Evolutionary conservation across 2,329 filamentous ascomycete species (phyloP).

Genomic region (Alternaria ethzedia): DNA sequence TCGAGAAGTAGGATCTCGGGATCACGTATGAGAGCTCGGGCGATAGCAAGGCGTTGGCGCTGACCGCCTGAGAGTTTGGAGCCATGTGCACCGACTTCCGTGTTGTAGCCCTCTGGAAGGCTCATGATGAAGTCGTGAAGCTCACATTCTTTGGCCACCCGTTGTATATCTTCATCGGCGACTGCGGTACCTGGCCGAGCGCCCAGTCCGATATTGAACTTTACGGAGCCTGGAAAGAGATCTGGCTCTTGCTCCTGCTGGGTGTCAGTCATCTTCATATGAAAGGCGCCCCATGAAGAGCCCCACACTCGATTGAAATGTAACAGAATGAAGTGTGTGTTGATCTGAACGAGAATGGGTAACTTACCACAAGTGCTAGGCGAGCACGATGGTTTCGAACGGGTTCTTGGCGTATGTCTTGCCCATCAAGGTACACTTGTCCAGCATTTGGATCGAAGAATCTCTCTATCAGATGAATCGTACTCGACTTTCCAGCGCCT

Average conservation of each 20-base stretch:
- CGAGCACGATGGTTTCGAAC: constrained; percentile 48
- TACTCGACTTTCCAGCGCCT: constrained; percentile 55
- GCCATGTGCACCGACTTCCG: constrained; percentile 53
- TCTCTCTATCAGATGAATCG: constrained; percentile 54
- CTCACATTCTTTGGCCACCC: constrained; percentile 51
- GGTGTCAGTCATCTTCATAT: neutral
- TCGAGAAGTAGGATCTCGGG: constrained; percentile 56
- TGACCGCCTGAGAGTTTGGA: constrained; percentile 55
- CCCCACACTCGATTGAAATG: neutral
- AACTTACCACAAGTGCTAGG: constrained; percentile 50
- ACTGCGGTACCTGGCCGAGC: constrained; percentile 32
- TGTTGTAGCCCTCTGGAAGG: constrained; percentile 56
- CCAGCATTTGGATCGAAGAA: constrained; percentile 54
- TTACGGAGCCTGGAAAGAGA: constrained; percentile 53
- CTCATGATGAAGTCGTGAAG: constrained; percentile 57
- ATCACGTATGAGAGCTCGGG: constrained; percentile 54
- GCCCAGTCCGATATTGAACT: constrained; percentile 54
- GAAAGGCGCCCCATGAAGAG: neutral
- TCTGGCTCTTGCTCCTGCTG: constrained; percentile 51
- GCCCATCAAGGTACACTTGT: constrained; percentile 49
- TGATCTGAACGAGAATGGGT: neutral
- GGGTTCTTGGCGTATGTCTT: constrained; percentile 49
- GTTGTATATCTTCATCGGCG: constrained; percentile 36
- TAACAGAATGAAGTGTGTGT: neutral
- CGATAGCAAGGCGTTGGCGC: constrained; percentile 55